Conservation (phyloP, 768 basidiomycete species). For the Boletus patriciae region DNA sequence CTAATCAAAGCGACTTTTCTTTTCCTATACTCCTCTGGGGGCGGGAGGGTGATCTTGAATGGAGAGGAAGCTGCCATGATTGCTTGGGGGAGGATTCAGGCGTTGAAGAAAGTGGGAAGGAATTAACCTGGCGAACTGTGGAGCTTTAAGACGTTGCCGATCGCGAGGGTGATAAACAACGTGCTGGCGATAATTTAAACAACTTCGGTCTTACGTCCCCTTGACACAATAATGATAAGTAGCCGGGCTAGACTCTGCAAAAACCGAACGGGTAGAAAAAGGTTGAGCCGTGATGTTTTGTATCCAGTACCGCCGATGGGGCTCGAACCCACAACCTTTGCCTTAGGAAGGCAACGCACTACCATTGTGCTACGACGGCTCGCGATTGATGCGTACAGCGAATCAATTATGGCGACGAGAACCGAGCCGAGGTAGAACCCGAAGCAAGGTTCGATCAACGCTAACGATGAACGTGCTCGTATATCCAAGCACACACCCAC, state of each 20-base stretch:
- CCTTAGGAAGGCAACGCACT: conserved; percentile 42
- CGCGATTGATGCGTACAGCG: background rate
- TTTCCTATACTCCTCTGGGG: conserved; percentile 81
- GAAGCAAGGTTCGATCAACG: too few relatives aligned
- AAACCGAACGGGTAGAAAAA: conserved; percentile 6
- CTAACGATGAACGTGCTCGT: conserved; percentile 85
- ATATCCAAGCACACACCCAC: conserved; percentile 62
- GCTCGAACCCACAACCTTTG: conserved; percentile 41
- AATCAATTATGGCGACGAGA: background rate
- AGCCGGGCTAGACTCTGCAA: background rate
- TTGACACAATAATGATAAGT: background rate
- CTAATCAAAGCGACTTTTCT: conserved; percentile 94
- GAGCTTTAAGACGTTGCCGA: background rate
- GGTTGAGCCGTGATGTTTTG: conserved; percentile 21
- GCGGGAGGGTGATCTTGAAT: conserved; percentile 58
- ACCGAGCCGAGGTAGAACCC: background rate
- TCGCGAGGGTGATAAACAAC: conserved; percentile 2
- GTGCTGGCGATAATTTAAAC: conserved; percentile 9
- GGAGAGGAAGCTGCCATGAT: conserved; percentile 21
- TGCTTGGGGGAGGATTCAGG: background rate
- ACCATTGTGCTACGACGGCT: conserved; percentile 42
- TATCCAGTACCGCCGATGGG: conserved; percentile 38
- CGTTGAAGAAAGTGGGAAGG: background rate
- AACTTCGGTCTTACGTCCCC: background rate
- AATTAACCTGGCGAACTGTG: background rate